phyloP scores from a whole-genome alignment of 2,329 filamentous ascomycete species.

The Paecilomyces sp. region DNA sequence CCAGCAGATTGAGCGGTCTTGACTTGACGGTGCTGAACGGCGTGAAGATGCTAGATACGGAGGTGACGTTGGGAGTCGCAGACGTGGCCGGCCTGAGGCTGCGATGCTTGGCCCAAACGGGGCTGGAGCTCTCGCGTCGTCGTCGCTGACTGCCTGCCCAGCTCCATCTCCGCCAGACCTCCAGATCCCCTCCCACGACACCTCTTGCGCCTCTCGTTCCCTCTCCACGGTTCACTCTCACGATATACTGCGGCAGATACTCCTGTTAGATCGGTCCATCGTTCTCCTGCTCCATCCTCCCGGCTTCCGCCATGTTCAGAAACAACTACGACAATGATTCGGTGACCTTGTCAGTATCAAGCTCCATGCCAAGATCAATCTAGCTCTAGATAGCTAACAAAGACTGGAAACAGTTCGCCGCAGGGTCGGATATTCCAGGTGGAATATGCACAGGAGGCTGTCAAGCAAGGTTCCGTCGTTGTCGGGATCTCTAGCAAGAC shows the following conservation, averaged over 20 bases:
- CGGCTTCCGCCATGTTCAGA: conserved; percentile 72
- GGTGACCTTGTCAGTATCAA: conserved; percentile 79
- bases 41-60: not conserved
- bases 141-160: conserved; percentile 8
- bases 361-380: not conserved
- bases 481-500: conserved; percentile 97
- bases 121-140: conserved; percentile 10
- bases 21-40: too few relatives aligned
- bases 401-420: conserved; percentile 62
- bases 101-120: conserved; percentile 6
- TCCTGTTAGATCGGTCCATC: not conserved
- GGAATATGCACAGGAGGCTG: conserved; percentile 96
- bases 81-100: conserved; percentile 3
- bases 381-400: conserved; percentile 11
- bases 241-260: not conserved
- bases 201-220: not conserved
- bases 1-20: not conserved
- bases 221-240: not conserved
- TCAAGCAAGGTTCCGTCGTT: conserved; percentile 97
- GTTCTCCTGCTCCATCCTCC: conserved; percentile 5
- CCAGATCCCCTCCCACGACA: conserved; percentile 1
- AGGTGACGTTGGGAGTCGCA: not conserved
- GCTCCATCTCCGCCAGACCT: not conserved
- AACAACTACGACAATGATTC: conserved; percentile 99
- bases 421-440: conserved; percentile 99